Evolutionary conservation across 129 eudicot species (phyloP).

Genomic region (Tagetes patula): DNA sequence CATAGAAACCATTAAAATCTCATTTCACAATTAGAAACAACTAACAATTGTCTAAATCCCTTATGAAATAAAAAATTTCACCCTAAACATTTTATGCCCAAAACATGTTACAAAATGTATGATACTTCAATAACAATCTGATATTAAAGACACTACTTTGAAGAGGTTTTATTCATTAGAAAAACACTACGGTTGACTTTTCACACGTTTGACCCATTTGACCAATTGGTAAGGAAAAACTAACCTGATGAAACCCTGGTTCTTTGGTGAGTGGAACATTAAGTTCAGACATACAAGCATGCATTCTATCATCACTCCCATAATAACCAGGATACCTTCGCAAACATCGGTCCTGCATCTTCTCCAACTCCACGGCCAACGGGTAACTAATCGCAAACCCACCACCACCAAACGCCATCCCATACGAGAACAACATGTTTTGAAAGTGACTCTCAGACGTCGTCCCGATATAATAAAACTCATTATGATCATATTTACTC

Average conservation of each 20-base stretch:
- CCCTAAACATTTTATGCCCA: too few relatives aligned
- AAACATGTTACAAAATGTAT: too few relatives aligned
- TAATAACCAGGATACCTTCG: slow-evolving; percentile 71
- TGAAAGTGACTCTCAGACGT: slow-evolving; percentile 81
- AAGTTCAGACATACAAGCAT: slow-evolving; percentile 92
- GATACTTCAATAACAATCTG: too few relatives aligned
- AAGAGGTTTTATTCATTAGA: too few relatives aligned
- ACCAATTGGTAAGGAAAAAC: not conserved
- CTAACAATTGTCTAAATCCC: too few relatives aligned
- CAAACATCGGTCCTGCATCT: slow-evolving; percentile 76
- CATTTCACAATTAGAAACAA: too few relatives aligned
- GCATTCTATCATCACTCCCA: slow-evolving; percentile 87
- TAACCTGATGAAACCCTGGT: slow-evolving; percentile 74
- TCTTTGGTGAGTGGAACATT: slow-evolving; percentile 74
- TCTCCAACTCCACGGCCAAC: slow-evolving; percentile 55
- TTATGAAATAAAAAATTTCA: too few relatives aligned
- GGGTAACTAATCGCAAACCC: slow-evolving; percentile 89
- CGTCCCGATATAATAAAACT: slow-evolving; percentile 72
- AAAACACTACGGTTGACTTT: too few relatives aligned
- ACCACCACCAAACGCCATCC: slow-evolving; percentile 87
- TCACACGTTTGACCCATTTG: too few relatives aligned
- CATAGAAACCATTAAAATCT: too few relatives aligned
- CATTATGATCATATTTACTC: slow-evolving; percentile 55
- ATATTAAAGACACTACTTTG: too few relatives aligned
- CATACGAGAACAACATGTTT: slow-evolving; percentile 68